phyloP scores from a whole-genome alignment of 306 rosid species.

The Senna siamea region DNA sequence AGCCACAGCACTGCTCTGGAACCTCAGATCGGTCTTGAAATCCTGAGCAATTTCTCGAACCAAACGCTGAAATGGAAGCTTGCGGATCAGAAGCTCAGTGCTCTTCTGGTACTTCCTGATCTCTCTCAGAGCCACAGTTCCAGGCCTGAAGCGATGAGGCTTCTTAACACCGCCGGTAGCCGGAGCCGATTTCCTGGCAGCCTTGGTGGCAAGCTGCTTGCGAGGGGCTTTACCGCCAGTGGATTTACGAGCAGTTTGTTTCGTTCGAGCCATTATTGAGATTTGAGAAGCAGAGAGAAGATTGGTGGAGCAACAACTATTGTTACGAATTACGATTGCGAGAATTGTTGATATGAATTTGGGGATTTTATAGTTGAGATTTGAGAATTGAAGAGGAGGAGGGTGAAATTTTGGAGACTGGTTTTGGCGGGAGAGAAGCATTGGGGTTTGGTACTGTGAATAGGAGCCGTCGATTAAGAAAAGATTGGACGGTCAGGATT shows the following conservation, averaged over 20 bases:
- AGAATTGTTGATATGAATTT: not conserved
- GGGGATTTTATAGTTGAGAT: slow-evolving; percentile 24
- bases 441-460: not conserved
- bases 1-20: slow-evolving; percentile 50
- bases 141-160: slow-evolving; percentile 50
- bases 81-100: slow-evolving; percentile 41
- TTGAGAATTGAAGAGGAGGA: too few species aligned
- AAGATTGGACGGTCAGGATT: slow-evolving; percentile 24
- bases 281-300: not conserved
- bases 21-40: slow-evolving; percentile 49
- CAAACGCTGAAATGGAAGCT: slow-evolving; percentile 49
- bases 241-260: slow-evolving; percentile 53
- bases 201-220: slow-evolving; percentile 50
- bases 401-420: slow-evolving; percentile 23
- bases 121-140: slow-evolving; percentile 50
- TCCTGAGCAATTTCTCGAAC: slow-evolving; percentile 57
- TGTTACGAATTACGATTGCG: not conserved
- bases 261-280: slow-evolving; percentile 40
- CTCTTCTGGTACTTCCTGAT: slow-evolving; percentile 58
- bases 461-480: slow-evolving; percentile 8
- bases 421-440: not conserved
- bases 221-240: slow-evolving; percentile 53
- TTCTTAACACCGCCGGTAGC: slow-evolving; percentile 56
- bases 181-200: slow-evolving; percentile 48
- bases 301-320: too few species aligned